A percentile compares a stretch with the other conserved stretches of the same genome.
Evolutionary conservation across 148 eudicot genomes (phyloP).

Genomic region (Vaccinium myrtillus): DNA sequence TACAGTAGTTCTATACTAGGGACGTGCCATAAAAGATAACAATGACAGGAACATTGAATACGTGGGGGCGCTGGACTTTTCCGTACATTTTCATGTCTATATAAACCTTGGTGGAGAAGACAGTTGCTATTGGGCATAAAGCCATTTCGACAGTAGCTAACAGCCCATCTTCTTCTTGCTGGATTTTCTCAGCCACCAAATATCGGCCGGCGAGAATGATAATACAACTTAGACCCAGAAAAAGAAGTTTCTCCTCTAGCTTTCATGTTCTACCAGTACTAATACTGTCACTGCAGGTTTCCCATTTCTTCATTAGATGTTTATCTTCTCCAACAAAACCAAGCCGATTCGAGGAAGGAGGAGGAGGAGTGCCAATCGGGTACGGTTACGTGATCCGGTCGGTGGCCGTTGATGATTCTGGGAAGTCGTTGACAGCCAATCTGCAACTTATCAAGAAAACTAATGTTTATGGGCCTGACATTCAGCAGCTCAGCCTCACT

Average conservation of each 20-base stretch:
- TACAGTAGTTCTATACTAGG: too few species aligned
- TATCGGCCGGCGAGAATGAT: background rate
- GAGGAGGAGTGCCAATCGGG: constrained; percentile 19
- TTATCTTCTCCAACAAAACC: constrained; percentile 1
- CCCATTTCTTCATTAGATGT: background rate
- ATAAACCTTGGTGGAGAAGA: background rate
- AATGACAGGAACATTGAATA: too few species aligned
- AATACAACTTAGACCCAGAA: background rate
- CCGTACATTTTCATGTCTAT: too few species aligned
- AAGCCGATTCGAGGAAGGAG: background rate
- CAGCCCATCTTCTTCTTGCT: background rate
- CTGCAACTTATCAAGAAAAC: constrained; percentile 42
- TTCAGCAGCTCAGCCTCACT: constrained; percentile 42
- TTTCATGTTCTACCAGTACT: background rate
- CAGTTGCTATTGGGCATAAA: background rate
- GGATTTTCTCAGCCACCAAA: background rate
- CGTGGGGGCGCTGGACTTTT: too few species aligned
- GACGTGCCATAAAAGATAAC: too few species aligned
- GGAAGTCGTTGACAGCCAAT: constrained; percentile 31
- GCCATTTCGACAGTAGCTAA: background rate
- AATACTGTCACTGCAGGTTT: background rate
- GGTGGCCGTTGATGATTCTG: constrained; percentile 7
- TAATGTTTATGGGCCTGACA: constrained; percentile 50
- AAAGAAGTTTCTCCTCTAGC: background rate
- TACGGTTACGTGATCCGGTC: constrained; percentile 46